Evolutionary conservation across 176 grass and related monocot species (phyloP), one percentile per base, ranked within the genome.

Genomic region (Raddia distichophylla): DNA sequence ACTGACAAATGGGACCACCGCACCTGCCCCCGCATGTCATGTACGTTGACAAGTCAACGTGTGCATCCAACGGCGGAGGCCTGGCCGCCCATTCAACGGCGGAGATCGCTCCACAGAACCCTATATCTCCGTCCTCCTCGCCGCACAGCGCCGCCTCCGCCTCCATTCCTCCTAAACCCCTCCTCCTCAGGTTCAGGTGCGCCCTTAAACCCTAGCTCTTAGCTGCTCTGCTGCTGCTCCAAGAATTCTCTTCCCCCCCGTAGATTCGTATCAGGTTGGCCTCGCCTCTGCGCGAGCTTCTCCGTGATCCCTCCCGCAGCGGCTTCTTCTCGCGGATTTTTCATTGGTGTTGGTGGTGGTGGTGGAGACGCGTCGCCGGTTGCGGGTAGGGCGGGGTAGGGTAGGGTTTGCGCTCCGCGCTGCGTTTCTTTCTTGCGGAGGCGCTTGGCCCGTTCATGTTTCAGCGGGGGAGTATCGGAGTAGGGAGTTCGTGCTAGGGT

Each of bases 141-240:
- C 7, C 0, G n/a, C 13, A 12, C 20, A 13, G 5, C 8, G 16
- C 11, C 2, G 10, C 74, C 13, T 68, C 11, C 60, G 7, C 60
- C 52, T 47, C 67, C 20, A 15, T 51, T 32, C 27, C 17, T n/a
- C 12, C 22, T 59, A 73, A 88, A 80, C 71, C 78, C 71, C 61
- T 43, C 8, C 20, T n/a, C 11, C 9, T 1, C 1, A 17, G 17
- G 10, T 34, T 63, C 86, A 71, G 86, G 80, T 87, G 18, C 15
- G 66, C 68, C 3, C 51, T 88, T 88, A 83, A 84, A 79, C 68
- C 85, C 80, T 88, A 67, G 32, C 32, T 1, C 6, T 2, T 11
- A 3, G 37, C 37, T 40, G 37, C 6, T 2, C 8, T 2, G 37
- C 37, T 40, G 37, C 4, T 40, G 37, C 37, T 40, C 37, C 2